Percentiles rank a stretch among this genome's conserved stretches.
Evolutionary conservation across 2,329 filamentous ascomycete genomes (phyloP).

Genomic region (Fusarium sp.): DNA sequence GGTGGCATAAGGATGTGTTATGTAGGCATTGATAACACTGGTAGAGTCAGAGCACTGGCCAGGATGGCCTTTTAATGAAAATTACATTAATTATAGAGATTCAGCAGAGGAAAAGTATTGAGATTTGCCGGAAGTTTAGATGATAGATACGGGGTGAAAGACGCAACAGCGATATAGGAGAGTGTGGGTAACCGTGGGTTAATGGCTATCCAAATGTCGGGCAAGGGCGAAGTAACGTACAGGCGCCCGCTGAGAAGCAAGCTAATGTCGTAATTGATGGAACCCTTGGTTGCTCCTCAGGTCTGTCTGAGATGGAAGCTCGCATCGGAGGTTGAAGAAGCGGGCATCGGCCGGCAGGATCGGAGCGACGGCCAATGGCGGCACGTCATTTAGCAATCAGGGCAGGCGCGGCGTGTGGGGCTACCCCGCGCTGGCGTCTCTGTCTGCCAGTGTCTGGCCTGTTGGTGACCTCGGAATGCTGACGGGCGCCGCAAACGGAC

Average conservation of each 20-base stretch:
- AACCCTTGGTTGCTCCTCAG: constrained; percentile 19
- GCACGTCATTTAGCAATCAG: constrained; percentile 46
- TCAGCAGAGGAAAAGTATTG: background rate
- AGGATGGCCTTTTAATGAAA: background rate
- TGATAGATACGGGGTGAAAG: background rate
- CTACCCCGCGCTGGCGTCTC: constrained; percentile 46
- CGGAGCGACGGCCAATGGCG: constrained; percentile 38
- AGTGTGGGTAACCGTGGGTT: background rate
- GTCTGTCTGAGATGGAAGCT: constrained; percentile 27
- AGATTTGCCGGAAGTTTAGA: background rate
- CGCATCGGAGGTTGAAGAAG: constrained; percentile 43
- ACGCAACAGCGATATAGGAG: constrained; percentile 1
- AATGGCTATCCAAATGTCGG: background rate
- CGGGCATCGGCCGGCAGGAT: constrained; percentile 36
- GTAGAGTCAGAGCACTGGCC: background rate
- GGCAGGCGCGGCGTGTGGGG: constrained; percentile 35
- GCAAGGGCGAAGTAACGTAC: background rate
- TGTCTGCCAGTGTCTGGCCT: constrained; percentile 25
- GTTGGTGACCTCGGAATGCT: constrained; percentile 43
- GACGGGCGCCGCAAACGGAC: constrained; percentile 31
- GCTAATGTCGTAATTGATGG: constrained; percentile 30
- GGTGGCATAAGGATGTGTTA: background rate
- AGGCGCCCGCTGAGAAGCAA: constrained; percentile 4
- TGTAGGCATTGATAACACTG: background rate
- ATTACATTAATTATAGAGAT: background rate